These are phyloP conservation scores for Phytophthora tubulina DNA, from an alignment of 352 stramenopile species.

Conservation along the genomic window DNA sequence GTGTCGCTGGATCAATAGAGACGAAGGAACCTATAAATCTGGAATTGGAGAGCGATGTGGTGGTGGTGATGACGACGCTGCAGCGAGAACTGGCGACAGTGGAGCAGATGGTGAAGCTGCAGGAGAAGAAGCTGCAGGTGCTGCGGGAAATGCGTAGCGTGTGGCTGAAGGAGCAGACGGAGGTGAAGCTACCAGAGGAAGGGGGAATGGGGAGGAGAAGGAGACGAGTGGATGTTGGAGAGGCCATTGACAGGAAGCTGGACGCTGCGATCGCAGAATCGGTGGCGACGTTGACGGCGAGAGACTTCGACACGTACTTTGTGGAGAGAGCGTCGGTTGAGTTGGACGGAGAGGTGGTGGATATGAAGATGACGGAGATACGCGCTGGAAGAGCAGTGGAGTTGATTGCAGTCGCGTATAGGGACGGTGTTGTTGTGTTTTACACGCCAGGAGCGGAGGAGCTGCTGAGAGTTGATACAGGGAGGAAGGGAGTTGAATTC, in stretches of 20 bases:
- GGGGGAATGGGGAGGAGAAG: background rate
- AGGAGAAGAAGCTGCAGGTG: constrained; percentile 51
- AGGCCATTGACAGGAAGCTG: constrained; percentile 34
- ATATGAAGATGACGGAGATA: constrained; percentile 60
- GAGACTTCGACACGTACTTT: constrained; percentile 56
- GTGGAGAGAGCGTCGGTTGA: constrained; percentile 38
- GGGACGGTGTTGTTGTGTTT: constrained; percentile 42
- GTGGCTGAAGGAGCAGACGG: constrained; percentile 27
- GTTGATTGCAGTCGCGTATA: constrained; percentile 48
- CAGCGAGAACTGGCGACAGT: constrained; percentile 41
- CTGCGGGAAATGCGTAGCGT: constrained; percentile 37
- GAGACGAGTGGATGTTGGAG: background rate
- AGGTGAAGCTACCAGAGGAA: constrained; percentile 8
- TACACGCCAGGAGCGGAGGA: constrained; percentile 37
- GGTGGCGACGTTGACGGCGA: background rate
- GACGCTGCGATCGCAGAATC: constrained; percentile 22
- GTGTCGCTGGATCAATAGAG: background rate
- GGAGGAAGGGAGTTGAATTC: constrained; percentile 4
- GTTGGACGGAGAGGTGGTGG: constrained; percentile 31
- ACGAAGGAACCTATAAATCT: background rate
- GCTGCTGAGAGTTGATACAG: constrained; percentile 30
- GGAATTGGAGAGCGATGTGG: background rate
- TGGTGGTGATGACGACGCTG: constrained; percentile 24
- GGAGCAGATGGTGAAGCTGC: constrained; percentile 54
- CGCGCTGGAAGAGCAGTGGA: constrained; percentile 33